Conservation (phyloP, 139 green algal genomes). For the Picochlorum sp. region DNA sequence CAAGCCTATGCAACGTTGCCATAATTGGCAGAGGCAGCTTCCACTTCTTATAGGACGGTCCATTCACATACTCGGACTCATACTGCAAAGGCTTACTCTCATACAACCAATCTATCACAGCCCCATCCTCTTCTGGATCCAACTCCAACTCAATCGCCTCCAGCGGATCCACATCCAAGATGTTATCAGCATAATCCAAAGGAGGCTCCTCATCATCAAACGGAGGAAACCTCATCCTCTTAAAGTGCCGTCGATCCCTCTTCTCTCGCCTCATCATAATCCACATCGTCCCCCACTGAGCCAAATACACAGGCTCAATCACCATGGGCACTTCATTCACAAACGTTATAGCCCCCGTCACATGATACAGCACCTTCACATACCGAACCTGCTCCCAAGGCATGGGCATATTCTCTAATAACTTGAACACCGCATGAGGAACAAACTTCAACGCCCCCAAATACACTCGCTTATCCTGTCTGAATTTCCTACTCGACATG, state of each 20-base stretch:
- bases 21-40: conserved; percentile 93
- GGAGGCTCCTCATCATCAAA: conserved; percentile 99
- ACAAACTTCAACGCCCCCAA: conserved; percentile 98
- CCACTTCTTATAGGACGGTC: conserved; percentile 89
- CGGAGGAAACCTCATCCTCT: conserved; percentile 98
- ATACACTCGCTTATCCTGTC: conserved; percentile 98
- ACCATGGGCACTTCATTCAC: conserved; percentile 95
- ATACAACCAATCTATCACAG: conserved; percentile 91
- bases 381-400: conserved; percentile 97
- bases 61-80: conserved; percentile 81
- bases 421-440: conserved; percentile 98
- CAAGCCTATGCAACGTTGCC: conserved; percentile 86
- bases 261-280: conserved; percentile 99
- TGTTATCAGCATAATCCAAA: conserved; percentile 97
- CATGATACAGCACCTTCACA: conserved; percentile 96
- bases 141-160: conserved; percentile 98
- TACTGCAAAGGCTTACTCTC: conserved; percentile 86
- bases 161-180: conserved; percentile 92
- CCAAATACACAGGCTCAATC: conserved; percentile 95
- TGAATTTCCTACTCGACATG: conserved; percentile 95
- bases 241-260: conserved; percentile 97
- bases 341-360: conserved; percentile 98
- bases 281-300: conserved; percentile 99
- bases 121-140: conserved; percentile 86
- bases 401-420: conserved; percentile 99